Conservation (phyloP, 495 filamentous ascomycete genomes). For the Podospora fimiseda region DNA sequence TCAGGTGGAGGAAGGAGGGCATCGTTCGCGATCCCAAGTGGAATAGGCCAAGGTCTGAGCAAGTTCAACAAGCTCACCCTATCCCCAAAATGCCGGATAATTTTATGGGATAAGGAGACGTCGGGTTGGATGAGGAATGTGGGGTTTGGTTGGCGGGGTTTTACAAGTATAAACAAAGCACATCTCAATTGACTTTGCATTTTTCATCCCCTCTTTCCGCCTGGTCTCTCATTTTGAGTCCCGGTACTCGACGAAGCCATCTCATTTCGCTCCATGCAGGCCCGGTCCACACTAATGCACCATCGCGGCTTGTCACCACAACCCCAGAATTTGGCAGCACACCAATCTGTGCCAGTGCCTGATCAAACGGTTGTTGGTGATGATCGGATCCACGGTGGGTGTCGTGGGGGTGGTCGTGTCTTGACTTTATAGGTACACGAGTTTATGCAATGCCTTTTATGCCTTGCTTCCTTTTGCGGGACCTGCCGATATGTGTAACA, state of each 20-base stretch:
- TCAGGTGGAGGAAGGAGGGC: conserved; percentile 61
- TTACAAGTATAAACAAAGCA: not conserved
- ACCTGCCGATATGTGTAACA: not conserved
- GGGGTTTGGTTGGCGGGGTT: conserved; percentile 4
- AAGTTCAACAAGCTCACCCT: no score
- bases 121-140: not conserved
- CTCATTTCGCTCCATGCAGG: conserved; percentile 20
- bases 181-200: not conserved
- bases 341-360: not conserved
- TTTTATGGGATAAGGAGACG: not conserved
- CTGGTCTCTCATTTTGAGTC: not conserved
- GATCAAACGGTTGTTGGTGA: no score
- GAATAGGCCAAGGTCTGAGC: conserved; percentile 17
- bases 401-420: not conserved
- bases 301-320: conserved; percentile 11
- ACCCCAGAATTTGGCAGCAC: not conserved
- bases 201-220: not conserved
- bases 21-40: conserved; percentile 43
- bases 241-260: conserved; percentile 6
- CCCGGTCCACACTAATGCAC: conserved; percentile 23
- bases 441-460: not conserved
- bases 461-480: not conserved
- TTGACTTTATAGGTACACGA: not conserved
- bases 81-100: not conserved
- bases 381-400: no score